Evolutionary conservation across 495 filamentous ascomycete species (phyloP).

Genomic region (Penicillium coprophilum): DNA sequence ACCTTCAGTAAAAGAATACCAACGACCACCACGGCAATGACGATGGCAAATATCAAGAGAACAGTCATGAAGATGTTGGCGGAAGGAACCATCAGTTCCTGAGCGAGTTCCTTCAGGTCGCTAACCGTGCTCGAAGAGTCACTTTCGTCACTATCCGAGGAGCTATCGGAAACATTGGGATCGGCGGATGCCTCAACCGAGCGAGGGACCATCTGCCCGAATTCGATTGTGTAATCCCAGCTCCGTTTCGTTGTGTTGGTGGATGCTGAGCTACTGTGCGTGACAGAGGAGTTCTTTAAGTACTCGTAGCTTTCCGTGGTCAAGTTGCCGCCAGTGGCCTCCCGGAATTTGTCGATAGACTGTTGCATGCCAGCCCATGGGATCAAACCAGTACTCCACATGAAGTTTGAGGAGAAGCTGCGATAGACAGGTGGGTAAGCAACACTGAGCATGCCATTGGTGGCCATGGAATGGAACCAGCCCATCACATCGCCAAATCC

Average conservation of each 20-base stretch:
- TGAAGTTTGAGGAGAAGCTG: slow-evolving; percentile 90
- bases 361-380: slow-evolving; percentile 77
- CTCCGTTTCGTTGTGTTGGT: slow-evolving; percentile 50
- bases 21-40: slow-evolving; percentile 80
- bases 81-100: slow-evolving; percentile 78
- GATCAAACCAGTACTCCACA: slow-evolving; percentile 82
- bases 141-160: slow-evolving; percentile 32
- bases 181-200: slow-evolving; percentile 49
- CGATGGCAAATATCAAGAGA: slow-evolving; percentile 81
- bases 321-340: slow-evolving; percentile 79
- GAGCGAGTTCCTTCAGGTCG: slow-evolving; percentile 72
- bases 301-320: slow-evolving; percentile 74
- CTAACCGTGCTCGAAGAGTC: slow-evolving; percentile 51
- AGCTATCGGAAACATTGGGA: slow-evolving; percentile 45
- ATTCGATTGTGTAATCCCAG: slow-evolving; percentile 44
- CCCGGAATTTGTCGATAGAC: slow-evolving; percentile 83
- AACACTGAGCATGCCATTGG: slow-evolving; percentile 94
- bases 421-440: slow-evolving; percentile 82
- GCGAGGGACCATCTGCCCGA: slow-evolving; percentile 51
- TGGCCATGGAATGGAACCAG: slow-evolving; percentile 90
- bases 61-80: slow-evolving; percentile 97
- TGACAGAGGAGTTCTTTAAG: slow-evolving; percentile 53
- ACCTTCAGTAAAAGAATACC: slow-evolving; percentile 89
- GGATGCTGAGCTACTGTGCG: slow-evolving; percentile 44
- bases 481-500: slow-evolving; percentile 83